A percentile compares a stretch with the other conserved stretches of the same genome.
These are phyloP conservation scores for Galerina sulciceps DNA, from an alignment of 768 basidiomycete species.

Conservation along the genomic window DNA sequence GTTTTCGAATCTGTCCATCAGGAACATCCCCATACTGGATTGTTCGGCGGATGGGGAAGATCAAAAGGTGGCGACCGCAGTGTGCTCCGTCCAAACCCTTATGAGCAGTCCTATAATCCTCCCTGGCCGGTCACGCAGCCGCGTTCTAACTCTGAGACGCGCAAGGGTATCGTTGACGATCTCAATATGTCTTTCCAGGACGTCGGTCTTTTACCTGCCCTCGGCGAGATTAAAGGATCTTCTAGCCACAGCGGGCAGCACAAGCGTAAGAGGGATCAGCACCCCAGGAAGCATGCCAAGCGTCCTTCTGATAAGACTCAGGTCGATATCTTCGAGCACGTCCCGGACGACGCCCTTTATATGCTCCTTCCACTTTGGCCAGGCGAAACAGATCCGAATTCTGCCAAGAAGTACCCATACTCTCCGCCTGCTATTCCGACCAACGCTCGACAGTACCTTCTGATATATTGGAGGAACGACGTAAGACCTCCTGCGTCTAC, in stretches of 20 bases:
- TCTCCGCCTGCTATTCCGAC: conserved; percentile 43
- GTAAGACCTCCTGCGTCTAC: conserved; percentile 13
- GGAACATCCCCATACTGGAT: conserved; percentile 24
- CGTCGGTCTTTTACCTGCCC: conserved; percentile 74
- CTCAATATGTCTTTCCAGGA: conserved; percentile 80
- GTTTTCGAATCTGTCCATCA: conserved; percentile 48
- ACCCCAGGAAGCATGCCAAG: conserved; percentile 9
- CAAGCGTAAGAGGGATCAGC: conserved; percentile 22
- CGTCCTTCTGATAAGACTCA: conserved; percentile 21
- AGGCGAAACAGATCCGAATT: conserved; percentile 63
- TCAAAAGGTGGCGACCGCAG: conserved; percentile 21
- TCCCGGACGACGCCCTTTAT: conserved; percentile 73
- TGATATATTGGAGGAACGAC: conserved; percentile 73
- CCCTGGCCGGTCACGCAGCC: conserved; percentile 72
- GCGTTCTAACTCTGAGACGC: conserved; percentile 68
- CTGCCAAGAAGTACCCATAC: conserved; percentile 32
- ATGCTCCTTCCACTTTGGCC: conserved; percentile 91
- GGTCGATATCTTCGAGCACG: conserved; percentile 58
- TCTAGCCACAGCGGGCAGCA: conserved; percentile 18
- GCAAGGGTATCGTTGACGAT: conserved; percentile 68
- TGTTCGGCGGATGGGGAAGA: conserved; percentile 29
- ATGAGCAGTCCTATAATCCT: conserved; percentile 35
- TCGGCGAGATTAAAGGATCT: conserved; percentile 32
- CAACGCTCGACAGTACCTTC: conserved; percentile 67
- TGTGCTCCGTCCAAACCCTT: conserved; percentile 19